Evolutionary conservation across 2,329 filamentous ascomycete species (phyloP), one percentile per base, ranked within the genome.

Genomic region (Ilyonectria robusta): DNA sequence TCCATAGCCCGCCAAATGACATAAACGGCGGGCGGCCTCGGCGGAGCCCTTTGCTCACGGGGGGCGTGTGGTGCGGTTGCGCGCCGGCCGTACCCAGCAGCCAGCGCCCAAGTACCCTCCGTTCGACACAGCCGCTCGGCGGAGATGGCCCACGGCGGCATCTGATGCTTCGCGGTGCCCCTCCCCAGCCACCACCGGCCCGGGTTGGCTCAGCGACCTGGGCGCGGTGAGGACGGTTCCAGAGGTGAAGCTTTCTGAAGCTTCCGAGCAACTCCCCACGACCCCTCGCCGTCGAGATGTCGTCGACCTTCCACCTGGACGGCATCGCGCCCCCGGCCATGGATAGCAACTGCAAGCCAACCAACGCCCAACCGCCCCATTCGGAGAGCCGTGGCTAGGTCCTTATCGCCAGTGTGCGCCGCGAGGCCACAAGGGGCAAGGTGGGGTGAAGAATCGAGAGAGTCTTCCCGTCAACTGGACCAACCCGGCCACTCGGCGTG

Each of bases 1-100:
- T 35, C 56, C 58, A 67, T 64, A 69, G 26, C 11, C 40, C 40
- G 19, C 17, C 40, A 42, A n/a, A 42, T 72, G 65, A 71, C 69
- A 75, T 73, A 70, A 70, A 69, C 40, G 40, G 40, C 44, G 60
- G 68, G 72, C 69, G 72, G 72, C 62, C 70, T 73, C 62, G 69
- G 72, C 72, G 71, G 67, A 72, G 67, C 65, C 57, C 58, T 64
- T 55, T 55, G 23, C 46, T 61, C 63, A 59, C 53, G 50, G 68
- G 69, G 62, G 70, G 66, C 59, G 63, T 69, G 68, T 59, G 50
- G 50, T 33, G 58, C 37, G 31, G 44, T 53, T 46, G 53, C 31
- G 40, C 42, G 31, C 47, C 44, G 44, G 31, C 42, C 17, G 17
- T 40, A 37, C 21, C 33, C 50, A 61, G 13, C 21, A 42, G 37